Base-by-base conservation (phyloP, 2,329 filamentous ascomycete species). In the Calycina herbarum region DNA sequence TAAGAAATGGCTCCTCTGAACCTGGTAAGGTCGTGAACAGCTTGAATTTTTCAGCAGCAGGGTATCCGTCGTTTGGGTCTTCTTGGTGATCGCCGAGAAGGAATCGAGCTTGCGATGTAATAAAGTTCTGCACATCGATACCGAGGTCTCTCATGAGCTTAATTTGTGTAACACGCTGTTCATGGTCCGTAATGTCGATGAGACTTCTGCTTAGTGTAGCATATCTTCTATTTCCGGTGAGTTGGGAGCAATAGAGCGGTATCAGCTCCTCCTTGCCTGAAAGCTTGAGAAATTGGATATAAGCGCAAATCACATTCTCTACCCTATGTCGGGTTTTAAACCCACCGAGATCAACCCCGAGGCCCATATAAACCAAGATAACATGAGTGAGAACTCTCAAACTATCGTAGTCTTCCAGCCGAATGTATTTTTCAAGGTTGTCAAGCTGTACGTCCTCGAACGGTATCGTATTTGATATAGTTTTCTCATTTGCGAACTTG, bases 191-290 rank as follows among this genome's bases (percentile, higher is more conserved):
- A 63, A 97, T 84, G 57, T 91, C 86, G 60, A 93, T 89, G 64
- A 97, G 80, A 64, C 96, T 90, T 62, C 87, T 85, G 65, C 89
- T 92, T 59, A 99, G 83, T 17, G 89, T 89, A 63, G 88, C 85
- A 71, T 93, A 88, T 67, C 85, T 84, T 68, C 89, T 84, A 13
- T 86, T 81, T 6, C 82, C 79, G 10, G 86, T 83, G 13, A 99
- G 82, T 72, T 92, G 89, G 8, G 93, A 93, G 68, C 92, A 94
- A 77, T 99, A 99, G 0, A 96, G 81, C 0, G 95, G 94, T 64
- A 97, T 90, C 54, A 95, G 80, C 68, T 94, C 89, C 66, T 90
- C 87, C 63, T 95, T 86, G 40, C 88, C 86, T 17, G 86, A 86
- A 58, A 90, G 83, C 56, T 91, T 87, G 45, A 99, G 80, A 67